Percentiles rank a stretch among this genome's conserved stretches.
phyloP scores from a whole-genome alignment of 148 eudicot species.

The Amaranthus cruentus region DNA sequence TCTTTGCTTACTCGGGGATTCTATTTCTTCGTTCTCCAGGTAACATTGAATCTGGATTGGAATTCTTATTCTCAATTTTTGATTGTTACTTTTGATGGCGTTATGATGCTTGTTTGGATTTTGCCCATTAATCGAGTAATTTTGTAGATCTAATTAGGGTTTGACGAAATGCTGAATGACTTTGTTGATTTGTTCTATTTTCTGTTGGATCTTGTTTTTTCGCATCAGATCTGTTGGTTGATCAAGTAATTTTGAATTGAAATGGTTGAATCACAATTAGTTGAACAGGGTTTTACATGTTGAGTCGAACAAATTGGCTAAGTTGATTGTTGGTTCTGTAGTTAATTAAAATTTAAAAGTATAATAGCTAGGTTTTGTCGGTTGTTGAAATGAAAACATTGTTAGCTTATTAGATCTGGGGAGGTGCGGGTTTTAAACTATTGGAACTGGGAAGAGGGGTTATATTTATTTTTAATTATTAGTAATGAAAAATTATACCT shows the following conservation, averaged over 20 bases:
- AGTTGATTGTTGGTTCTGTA: no score
- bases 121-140: not conserved
- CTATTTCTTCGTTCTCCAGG: slow-evolving; percentile 22
- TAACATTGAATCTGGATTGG: slow-evolving; percentile 11
- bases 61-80: not conserved
- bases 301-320: not conserved
- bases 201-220: not conserved
- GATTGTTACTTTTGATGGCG: not conserved
- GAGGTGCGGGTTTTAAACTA: not conserved
- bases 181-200: not conserved
- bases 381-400: not conserved
- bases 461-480: not conserved
- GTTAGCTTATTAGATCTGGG: slow-evolving; percentile 3
- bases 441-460: no score
- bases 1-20: slow-evolving; percentile 1
- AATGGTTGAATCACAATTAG: not conserved
- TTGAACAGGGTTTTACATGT: not conserved
- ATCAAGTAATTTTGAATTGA: not conserved
- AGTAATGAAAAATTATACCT: not conserved
- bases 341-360: not conserved
- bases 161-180: not conserved
- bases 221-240: not conserved
- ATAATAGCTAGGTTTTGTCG: not conserved
- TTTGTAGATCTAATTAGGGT: not conserved
- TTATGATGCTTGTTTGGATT: not conserved